Percentiles rank a stretch among this genome's conserved stretches.
Evolutionary conservation across 2,329 filamentous ascomycete species (phyloP).

Genomic region (Colletotrichum tanaceti): DNA sequence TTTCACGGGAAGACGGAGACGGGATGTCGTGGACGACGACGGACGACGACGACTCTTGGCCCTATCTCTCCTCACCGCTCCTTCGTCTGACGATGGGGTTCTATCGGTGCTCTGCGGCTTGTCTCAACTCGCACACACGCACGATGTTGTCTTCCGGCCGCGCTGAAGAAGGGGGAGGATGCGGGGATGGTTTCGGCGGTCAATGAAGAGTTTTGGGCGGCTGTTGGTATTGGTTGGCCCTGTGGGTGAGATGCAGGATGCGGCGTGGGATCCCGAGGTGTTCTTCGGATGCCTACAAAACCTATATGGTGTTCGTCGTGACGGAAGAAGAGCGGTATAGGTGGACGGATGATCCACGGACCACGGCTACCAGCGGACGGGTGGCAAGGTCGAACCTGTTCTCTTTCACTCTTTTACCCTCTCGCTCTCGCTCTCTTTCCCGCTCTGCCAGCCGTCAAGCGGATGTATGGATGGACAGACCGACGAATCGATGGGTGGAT

Average conservation of each 20-base stretch:
- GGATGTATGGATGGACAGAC: too few relatives aligned
- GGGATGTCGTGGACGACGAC: not conserved
- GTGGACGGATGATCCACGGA: conserved; percentile 20
- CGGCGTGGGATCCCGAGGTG: conserved; percentile 30
- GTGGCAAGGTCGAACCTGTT: conserved; percentile 38
- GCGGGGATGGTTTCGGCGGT: conserved; percentile 26
- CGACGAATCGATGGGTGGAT: too few relatives aligned
- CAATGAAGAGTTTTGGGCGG: conserved; percentile 28
- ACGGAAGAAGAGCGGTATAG: conserved; percentile 35
- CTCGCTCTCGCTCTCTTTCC: conserved; percentile 2
- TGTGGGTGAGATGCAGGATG: conserved; percentile 16
- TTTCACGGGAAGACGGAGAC: not conserved
- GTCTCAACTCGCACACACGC: conserved; percentile 28
- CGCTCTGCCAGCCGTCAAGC: not conserved
- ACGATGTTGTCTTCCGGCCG: conserved; percentile 39
- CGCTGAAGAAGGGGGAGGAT: conserved; percentile 19
- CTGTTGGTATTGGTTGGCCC: not conserved
- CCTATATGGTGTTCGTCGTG: conserved; percentile 6
- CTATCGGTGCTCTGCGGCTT: conserved; percentile 21
- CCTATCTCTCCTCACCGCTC: conserved; percentile 25
- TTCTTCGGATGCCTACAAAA: conserved; percentile 29
- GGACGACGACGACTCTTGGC: too few relatives aligned
- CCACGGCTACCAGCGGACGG: conserved; percentile 34
- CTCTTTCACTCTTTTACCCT: not conserved
- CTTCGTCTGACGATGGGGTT: conserved; percentile 13